Evolutionary conservation across 495 filamentous ascomycete genomes (phyloP), one percentile per base, ranked within the genome.

Genomic region (Penicillium nucicola): DNA sequence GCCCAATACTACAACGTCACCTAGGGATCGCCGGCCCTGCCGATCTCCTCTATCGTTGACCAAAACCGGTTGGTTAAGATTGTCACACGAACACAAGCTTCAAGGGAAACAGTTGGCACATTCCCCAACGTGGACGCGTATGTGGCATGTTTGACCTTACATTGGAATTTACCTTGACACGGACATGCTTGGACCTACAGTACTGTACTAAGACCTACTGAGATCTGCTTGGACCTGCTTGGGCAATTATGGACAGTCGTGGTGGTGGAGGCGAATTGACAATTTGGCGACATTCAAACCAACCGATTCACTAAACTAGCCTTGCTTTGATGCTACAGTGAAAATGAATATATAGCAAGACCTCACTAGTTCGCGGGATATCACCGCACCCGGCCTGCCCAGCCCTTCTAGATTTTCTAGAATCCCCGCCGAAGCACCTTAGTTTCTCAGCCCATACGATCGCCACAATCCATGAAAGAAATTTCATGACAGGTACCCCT

Each of bases 391-490:
- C 36, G 31, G 30, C 28, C 7, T 33, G 45, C 52, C 47, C 47
- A 41, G 42, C 30, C 50, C 57, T 62, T 64, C 58, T 56, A 62
- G 61, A 58, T 57, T 62, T 62, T 59, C 57, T 60, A 59, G 42
- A 65, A 62, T 41, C 35, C 45, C 50, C 43, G 47, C 50, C 60
- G 60, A 60, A 61, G 49, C 48, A 52, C 42, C 30, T 44, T 42
- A 42, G 44, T 52, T 45, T 37, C 36, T 39, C 45, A 22, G 44
- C 30, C 28, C 14, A 48, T 31, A 31, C 22, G 51, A 53, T 53
- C 51, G 51, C 51, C 51, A 48, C 49, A 50, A 50, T 42, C 48
- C 48, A 40, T 32, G 13, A 23, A 40, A 44, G 22, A 37, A 45
- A 19, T 18, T 45, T 19, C 42, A 30, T 47, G 22, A 47, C 35